Percentiles rank a stretch among this genome's conserved stretches.
phyloP scores from a whole-genome alignment of 768 basidiomycete species.

The Phanerochaete carnosa region DNA sequence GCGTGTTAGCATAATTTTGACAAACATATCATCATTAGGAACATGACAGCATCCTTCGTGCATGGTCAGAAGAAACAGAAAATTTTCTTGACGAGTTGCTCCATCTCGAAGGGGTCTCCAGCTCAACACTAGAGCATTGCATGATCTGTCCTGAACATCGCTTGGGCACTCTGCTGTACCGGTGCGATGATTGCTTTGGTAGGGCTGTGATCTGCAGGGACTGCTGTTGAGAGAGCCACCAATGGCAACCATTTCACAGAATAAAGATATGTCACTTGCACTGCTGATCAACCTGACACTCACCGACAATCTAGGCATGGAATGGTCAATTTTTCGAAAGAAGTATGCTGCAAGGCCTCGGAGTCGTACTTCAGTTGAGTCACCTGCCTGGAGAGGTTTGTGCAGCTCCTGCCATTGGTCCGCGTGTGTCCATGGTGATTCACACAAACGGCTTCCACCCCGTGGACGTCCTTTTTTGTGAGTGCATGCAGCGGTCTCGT shows the following conservation, averaged over 20 bases:
- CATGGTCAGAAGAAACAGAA: not conserved
- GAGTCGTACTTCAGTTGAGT: conserved; percentile 24
- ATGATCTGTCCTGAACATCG: not conserved
- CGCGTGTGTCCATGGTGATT: conserved; percentile 18
- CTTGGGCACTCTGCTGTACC: not conserved
- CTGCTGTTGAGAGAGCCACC: not conserved
- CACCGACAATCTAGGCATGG: conserved; percentile 15
- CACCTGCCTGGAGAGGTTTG: conserved; percentile 17
- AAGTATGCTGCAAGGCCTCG: conserved; percentile 12
- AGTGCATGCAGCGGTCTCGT: not conserved
- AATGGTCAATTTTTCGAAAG: conserved; percentile 12
- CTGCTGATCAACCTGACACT: too few species aligned
- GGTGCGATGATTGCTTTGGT: not conserved
- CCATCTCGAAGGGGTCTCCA: not conserved
- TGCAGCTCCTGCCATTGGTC: not conserved
- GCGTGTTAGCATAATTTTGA: not conserved
- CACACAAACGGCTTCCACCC: conserved; percentile 9
- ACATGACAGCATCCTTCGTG: not conserved
- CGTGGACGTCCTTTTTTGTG: not conserved
- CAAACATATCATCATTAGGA: too few species aligned
- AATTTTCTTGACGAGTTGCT: not conserved
- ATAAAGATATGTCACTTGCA: not conserved
- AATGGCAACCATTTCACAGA: not conserved
- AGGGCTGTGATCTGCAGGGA: not conserved
- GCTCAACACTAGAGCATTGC: not conserved